These are phyloP conservation scores for Chaetothyriales sp. DNA, from an alignment of 2,329 filamentous ascomycete species.

Conservation along the genomic window DNA sequence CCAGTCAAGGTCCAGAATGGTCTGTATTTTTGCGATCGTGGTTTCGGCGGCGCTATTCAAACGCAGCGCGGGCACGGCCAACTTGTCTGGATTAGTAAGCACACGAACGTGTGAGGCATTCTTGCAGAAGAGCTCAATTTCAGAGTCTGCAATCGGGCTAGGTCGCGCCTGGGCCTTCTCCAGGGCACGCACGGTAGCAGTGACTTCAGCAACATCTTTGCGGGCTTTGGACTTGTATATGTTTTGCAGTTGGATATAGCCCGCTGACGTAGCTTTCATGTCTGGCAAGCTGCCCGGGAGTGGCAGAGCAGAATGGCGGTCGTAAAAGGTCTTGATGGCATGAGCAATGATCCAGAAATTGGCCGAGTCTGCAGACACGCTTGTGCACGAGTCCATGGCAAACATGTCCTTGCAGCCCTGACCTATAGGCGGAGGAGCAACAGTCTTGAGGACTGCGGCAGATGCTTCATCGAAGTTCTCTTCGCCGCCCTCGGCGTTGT, in stretches of 20 bases:
- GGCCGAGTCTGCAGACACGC: constrained; percentile 35
- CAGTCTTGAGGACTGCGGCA: constrained; percentile 73
- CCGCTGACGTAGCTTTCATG: constrained; percentile 88
- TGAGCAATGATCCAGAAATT: constrained; percentile 82
- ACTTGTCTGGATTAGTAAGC: constrained; percentile 48
- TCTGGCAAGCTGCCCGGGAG: constrained; percentile 80
- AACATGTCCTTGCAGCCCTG: constrained; percentile 66
- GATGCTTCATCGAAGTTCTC: constrained; percentile 95
- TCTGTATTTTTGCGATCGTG: constrained; percentile 5
- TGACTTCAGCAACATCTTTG: constrained; percentile 61
- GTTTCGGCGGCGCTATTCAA: constrained; percentile 1
- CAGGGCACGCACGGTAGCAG: constrained; percentile 46
- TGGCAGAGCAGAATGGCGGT: constrained; percentile 59
- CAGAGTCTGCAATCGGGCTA: constrained; percentile 46
- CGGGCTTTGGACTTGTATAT: constrained; percentile 85
- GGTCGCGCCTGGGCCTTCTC: constrained; percentile 36
- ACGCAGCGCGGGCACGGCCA: constrained; percentile 9
- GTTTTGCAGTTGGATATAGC: constrained; percentile 82
- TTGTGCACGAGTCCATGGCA: constrained; percentile 48
- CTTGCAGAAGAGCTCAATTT: constrained; percentile 89
- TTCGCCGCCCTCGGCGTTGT: constrained; percentile 73
- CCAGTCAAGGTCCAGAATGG: constrained; percentile 30
- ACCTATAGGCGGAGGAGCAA: constrained; percentile 55
- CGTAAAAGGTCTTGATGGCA: constrained; percentile 65
- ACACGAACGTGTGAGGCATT: constrained; percentile 88